Evolutionary conservation across 2,329 filamentous ascomycete species (phyloP), one percentile per base, ranked within the genome.

Genomic region (Colletotrichum caudatum): DNA sequence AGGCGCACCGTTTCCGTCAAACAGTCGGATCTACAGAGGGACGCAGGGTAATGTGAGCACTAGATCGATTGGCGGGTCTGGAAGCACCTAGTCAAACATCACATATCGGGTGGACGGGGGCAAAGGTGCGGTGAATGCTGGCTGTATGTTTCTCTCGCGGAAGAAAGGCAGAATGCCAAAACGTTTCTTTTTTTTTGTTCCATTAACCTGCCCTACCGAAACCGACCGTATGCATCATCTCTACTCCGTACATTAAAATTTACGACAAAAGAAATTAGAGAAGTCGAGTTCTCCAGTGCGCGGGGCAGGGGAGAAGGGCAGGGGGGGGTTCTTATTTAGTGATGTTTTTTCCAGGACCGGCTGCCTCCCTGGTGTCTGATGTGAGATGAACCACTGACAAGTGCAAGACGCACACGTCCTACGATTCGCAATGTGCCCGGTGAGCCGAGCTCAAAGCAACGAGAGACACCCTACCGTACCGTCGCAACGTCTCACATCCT

Each of bases 211-310:
- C 54, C 66, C 57, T 65, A 72, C 69, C 69, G 66, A 70, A 59
- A 65, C 66, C 69, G 66, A 72, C 69, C 69, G 66, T 70, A 70
- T 70, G 69, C 70, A 72, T 72, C 66, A 62, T 72, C 65, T 69
- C 62, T 71, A 72, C 70, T 72, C 70, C 67, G 44, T 72, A 59
- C 70, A 66, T 72, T 72, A 72, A 66, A 50, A 33, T 69, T 72
- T 71, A 66, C 57, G 66, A 72, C 70, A 72, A 72, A 72, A 66
- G 70, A 72, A 72, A 72, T 71, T 39, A 66, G 44, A 62, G 33
- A 64, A 62, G 66, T 39, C 46, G 50, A 56, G 20, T 70, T 48
- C 54, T 56, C 56, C 37, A 41, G 61, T 39, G 64, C n/a, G 44
- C 51, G 26, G 41, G 35, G 46, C n/a, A 46, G 41, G 56, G 23